A percentile compares a stretch with the other conserved stretches of the same genome.
phyloP scores from a whole-genome alignment of 768 basidiomycete genomes.

The Leucocoprinus sp. region DNA sequence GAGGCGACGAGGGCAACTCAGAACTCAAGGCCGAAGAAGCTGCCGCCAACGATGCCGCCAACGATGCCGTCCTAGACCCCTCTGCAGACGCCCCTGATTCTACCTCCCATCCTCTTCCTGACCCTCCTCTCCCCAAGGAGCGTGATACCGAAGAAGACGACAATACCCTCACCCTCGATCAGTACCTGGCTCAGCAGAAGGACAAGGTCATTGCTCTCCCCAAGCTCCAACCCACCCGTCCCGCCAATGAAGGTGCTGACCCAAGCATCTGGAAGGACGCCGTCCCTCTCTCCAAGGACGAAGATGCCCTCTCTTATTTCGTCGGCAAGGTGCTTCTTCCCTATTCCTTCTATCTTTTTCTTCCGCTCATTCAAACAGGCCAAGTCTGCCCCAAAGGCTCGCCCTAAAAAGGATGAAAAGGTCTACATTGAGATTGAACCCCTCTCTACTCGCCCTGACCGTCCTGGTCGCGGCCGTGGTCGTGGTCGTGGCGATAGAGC shows the following conservation, averaged over 20 bases:
- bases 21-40: slow-evolving; percentile 79
- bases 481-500: slow-evolving; percentile 37
- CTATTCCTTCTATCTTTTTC: not conserved
- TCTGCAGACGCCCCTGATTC: slow-evolving; percentile 53
- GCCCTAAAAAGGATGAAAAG: slow-evolving; percentile 83
- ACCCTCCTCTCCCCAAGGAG: slow-evolving; percentile 36
- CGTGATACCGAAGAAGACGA: slow-evolving; percentile 80
- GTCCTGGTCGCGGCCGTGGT: slow-evolving; percentile 49
- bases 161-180: slow-evolving; percentile 88
- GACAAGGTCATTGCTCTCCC: slow-evolving; percentile 55
- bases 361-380: slow-evolving; percentile 32
- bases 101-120: slow-evolving; percentile 26
- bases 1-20: slow-evolving; percentile 77
- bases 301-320: slow-evolving; percentile 76
- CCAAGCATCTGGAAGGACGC: slow-evolving; percentile 65
- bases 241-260: slow-evolving; percentile 76
- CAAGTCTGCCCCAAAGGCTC: slow-evolving; percentile 57
- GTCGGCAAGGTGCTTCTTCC: slow-evolving; percentile 69
- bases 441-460: slow-evolving; percentile 76
- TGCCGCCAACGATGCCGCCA: slow-evolving; percentile 62
- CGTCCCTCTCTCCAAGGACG: slow-evolving; percentile 54
- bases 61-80: slow-evolving; percentile 36
- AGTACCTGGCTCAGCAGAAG: slow-evolving; percentile 81
- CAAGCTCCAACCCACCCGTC: slow-evolving; percentile 69
- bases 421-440: slow-evolving; percentile 89